Base-by-base conservation (phyloP, 495 filamentous ascomycete genomes). In the Pseudoneurospora amorphoporcata region DNA sequence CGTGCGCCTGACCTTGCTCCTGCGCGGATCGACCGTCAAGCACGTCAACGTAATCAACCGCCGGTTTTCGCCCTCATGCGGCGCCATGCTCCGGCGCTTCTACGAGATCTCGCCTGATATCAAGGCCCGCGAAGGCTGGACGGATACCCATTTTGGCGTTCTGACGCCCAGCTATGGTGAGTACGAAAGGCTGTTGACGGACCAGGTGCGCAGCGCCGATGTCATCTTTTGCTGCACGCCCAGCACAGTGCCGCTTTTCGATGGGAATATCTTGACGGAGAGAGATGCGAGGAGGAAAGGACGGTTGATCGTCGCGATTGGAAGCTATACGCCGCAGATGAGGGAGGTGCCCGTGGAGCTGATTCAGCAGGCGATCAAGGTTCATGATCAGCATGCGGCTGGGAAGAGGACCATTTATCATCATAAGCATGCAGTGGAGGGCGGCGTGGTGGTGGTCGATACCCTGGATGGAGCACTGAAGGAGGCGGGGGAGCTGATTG, bases 401-500 rank as follows among this genome's bases (percentile, higher is more conserved):
- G 86, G 90, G 74, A 90, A 91, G 19, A 92, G 92, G 0, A 90
- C 91, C 2, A 84, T 95, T 42, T 17, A 75, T 69, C 75, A 72
- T 16, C 84, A 84, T 43, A 72, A 82, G 2, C 80, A 80, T 69
- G 78, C 75, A 9, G 32, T 72, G 10, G 87, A 91, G 76, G 92
- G 93, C 8, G 93, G 93, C 0, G 92, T 92, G 2, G 83, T 97
- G n/a, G 85, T 97, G 5, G 95, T 98, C 12, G 95, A 98, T 78
- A 93, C 90, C 40, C 81, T 93, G 0, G 88, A 92, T 19, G 91
- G 89, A 5, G 93, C 92, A 71, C 76, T 98, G 73, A 88, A 90
- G 76, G 94, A 98, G 77, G 92, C 95, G 0, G 95, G 95, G 6
- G 95, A 99, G 84, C 83, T 99, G 70, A 91, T 95, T 38, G 88